Evolutionary conservation across 192 early-diverging fungal species (phyloP).

Genomic region (Physocladia obscura): DNA sequence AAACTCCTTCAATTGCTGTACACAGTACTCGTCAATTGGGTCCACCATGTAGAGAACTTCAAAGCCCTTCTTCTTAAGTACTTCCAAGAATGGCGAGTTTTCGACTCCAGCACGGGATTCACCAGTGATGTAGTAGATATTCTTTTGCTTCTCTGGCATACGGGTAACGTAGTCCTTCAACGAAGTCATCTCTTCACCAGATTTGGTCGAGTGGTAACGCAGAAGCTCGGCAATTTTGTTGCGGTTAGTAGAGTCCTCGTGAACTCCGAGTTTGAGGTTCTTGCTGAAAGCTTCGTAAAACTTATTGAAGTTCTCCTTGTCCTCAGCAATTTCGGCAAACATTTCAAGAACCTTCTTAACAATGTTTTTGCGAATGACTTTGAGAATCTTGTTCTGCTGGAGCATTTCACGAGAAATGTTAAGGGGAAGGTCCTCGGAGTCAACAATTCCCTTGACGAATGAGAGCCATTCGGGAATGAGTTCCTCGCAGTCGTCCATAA

Average conservation of each 20-base stretch:
- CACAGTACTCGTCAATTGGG: slow-evolving; percentile 99
- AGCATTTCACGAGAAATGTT: slow-evolving; percentile 99
- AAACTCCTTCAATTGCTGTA: slow-evolving; percentile 98
- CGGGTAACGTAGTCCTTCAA: slow-evolving; percentile 99
- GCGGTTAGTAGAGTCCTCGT: slow-evolving; percentile 98
- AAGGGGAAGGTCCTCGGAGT: slow-evolving; percentile 99
- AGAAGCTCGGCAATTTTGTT: slow-evolving; percentile 95
- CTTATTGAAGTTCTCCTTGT: slow-evolving; percentile 98
- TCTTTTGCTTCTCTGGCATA: slow-evolving; percentile 99
- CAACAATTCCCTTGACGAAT: slow-evolving; percentile 99
- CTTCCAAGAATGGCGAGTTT: slow-evolving; percentile 97
- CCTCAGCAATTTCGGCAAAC: slow-evolving; percentile 95
- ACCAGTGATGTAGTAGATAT: slow-evolving; percentile 98
- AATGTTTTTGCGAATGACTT: slow-evolving; percentile 99
- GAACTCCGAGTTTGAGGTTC: slow-evolving; percentile 99
- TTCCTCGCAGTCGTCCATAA: slow-evolving; percentile 99
- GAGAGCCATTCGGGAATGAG: slow-evolving; percentile 98
- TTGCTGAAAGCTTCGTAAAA: slow-evolving; percentile 99
- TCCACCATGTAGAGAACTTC: slow-evolving; percentile 99
- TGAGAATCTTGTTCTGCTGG: slow-evolving; percentile 99
- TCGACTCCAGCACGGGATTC: slow-evolving; percentile 91
- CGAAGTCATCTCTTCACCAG: slow-evolving; percentile 94
- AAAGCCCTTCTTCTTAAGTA: slow-evolving; percentile 98
- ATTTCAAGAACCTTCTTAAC: slow-evolving; percentile 99
- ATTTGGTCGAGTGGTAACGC: slow-evolving; percentile 98